These are phyloP conservation scores for Penicillium sp. DNA, from an alignment of 2,329 filamentous ascomycete species.

Conservation along the genomic window DNA sequence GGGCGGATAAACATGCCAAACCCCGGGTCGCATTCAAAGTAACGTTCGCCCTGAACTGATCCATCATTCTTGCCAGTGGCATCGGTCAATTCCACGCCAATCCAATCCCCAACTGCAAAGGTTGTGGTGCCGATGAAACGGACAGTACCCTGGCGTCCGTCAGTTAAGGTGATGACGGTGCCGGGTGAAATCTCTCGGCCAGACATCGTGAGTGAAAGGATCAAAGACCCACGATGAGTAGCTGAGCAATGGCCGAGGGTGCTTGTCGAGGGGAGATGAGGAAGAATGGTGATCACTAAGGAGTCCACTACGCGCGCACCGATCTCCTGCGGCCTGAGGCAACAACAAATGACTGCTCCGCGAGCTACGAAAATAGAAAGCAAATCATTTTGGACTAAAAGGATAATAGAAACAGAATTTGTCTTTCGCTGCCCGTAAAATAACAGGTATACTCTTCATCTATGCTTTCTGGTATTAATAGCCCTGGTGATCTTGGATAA, in stretches of 20 bases:
- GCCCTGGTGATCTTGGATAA: background rate
- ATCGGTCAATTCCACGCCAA: slow-evolving; percentile 82
- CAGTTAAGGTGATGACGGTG: slow-evolving; percentile 71
- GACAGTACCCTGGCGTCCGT: slow-evolving; percentile 70
- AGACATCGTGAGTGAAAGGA: slow-evolving; percentile 14
- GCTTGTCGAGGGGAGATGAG: slow-evolving; percentile 4
- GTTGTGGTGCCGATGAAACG: slow-evolving; percentile 74
- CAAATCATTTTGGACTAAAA: background rate
- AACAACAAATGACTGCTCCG: slow-evolving; percentile 4
- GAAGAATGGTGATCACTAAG: slow-evolving; percentile 9
- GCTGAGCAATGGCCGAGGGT: slow-evolving; percentile 8
- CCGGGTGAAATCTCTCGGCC: slow-evolving; percentile 47
- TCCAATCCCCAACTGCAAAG: slow-evolving; percentile 79
- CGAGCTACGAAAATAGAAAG: background rate
- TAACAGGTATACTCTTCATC: background rate
- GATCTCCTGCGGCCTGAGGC: slow-evolving; percentile 17
- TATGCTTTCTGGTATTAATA: background rate
- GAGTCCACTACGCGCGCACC: slow-evolving; percentile 15
- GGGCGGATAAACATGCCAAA: slow-evolving; percentile 85
- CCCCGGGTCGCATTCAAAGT: slow-evolving; percentile 70
- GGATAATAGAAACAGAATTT: background rate
- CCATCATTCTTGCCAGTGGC: slow-evolving; percentile 89
- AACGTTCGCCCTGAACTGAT: slow-evolving; percentile 76
- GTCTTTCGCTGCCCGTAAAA: background rate
- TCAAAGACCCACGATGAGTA: slow-evolving; percentile 11